Conservation (phyloP, 495 filamentous ascomycete genomes). For the Penicillium simplicissimum region DNA sequence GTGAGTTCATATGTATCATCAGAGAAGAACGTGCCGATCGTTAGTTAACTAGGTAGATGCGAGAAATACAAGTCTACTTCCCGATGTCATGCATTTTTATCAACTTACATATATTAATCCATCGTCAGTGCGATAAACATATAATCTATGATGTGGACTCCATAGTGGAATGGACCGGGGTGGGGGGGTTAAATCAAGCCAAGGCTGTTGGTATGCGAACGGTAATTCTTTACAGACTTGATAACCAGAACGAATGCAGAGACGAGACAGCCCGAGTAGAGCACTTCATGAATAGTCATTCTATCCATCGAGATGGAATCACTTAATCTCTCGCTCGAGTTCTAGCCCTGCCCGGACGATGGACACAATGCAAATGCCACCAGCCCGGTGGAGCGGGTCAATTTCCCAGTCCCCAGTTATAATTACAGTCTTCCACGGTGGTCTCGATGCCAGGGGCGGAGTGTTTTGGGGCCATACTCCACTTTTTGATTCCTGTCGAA, state of each 20-base stretch:
- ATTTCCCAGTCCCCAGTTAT: slow-evolving; percentile 12
- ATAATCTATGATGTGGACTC: background rate
- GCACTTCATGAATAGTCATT: too few relatives aligned
- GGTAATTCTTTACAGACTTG: background rate
- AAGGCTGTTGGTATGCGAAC: background rate
- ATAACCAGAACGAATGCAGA: too few relatives aligned
- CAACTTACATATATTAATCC: background rate
- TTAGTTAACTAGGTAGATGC: background rate
- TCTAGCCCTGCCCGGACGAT: background rate
- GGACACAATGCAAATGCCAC: background rate
- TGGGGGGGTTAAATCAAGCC: background rate
- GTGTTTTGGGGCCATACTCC: slow-evolving; percentile 21
- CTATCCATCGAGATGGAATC: background rate
- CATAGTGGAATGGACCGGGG: background rate
- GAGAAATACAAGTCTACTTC: background rate
- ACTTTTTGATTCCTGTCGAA: slow-evolving; percentile 4
- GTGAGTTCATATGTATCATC: background rate
- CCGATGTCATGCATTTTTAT: background rate
- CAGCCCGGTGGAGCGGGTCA: background rate
- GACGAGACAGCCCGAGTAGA: too few relatives aligned
- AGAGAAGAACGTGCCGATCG: background rate
- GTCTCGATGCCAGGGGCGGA: slow-evolving; percentile 28
- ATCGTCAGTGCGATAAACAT: background rate
- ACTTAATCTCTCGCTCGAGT: too few relatives aligned
- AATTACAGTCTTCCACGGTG: slow-evolving; percentile 3